Evolutionary conservation across 2,329 filamentous ascomycete genomes (phyloP), one percentile per base, ranked within the genome.

Genomic region (Tolypocladium pustulatum): DNA sequence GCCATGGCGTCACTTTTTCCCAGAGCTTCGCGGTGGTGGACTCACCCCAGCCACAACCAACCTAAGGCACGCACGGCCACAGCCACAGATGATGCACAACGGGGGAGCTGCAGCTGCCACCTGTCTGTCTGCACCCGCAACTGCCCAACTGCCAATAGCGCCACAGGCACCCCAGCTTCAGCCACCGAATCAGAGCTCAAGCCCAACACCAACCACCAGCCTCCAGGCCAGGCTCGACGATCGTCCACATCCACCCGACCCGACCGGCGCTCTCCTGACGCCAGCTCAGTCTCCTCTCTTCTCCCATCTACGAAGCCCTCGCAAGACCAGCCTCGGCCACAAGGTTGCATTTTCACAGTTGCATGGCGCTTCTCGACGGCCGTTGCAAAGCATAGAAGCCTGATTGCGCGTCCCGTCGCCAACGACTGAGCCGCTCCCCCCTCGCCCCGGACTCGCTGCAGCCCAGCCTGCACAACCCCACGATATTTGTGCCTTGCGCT

Each of bases 181-280:
- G 55, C 58, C 57, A 61, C 57, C 59, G 59, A 61, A 61, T 59
- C 58, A 61, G 51, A 60, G 58, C 55, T 60, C 58, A 25, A 4
- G 49, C 49, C 41, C 40, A 43, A 43, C 41, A 46, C 41, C 41
- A 46, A 52, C 49, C 49, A 36, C 49, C 49, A 53, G 30, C 49
- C 30, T 49, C 30, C 49, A 22, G 20, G 38, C 38, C 7, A 3
- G 36, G 6, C 22, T 20, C 27, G 49, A 53, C 49, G 49, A 53
- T 53, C 49, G 30, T 53, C 30, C 49, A 12, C 49, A 34, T 53
- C 49, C 49, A 53, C 25, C 49, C 30, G 30, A 53, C 49, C 49
- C 49, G 49, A 53, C 49, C 10, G 30, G 30, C 49, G 38, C 49
- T 53, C 49, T 52, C 46, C 46, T 32, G 3, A 34, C 20, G 30